These are phyloP conservation scores for Chaetomiaceae sp. DNA, from an alignment of 2,329 filamentous ascomycete species.

Conservation along the genomic window DNA sequence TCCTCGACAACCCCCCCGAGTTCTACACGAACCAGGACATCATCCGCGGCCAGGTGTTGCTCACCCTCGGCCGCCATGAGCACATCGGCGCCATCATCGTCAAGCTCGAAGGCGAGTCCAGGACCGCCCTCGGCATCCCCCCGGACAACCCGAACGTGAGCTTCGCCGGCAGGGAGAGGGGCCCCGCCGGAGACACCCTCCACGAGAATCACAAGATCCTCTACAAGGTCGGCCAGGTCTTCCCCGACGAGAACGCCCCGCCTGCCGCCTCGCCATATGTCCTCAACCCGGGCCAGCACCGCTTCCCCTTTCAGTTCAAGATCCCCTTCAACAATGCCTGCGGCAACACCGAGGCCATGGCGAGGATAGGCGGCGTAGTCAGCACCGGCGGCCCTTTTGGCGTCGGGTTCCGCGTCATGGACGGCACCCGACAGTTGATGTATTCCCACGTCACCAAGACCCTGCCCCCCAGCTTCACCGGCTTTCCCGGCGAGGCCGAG, in stretches of 20 bases:
- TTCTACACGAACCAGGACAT: constrained; percentile 78
- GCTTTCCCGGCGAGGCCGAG: constrained; percentile 80
- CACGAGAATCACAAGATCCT: constrained; percentile 67
- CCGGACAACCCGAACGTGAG: constrained; percentile 32
- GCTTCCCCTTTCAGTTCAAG: constrained; percentile 76
- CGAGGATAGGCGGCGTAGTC: constrained; percentile 48
- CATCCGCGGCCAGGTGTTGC: constrained; percentile 57
- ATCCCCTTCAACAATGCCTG: constrained; percentile 73
- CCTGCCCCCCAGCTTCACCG: constrained; percentile 82
- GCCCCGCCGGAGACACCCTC: constrained; percentile 38
- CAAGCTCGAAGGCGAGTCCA: constrained; percentile 77
- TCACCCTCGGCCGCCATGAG: constrained; percentile 60
- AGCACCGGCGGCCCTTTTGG: constrained; percentile 51
- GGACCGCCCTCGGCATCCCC: constrained; percentile 57
- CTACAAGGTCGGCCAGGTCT: constrained; percentile 69
- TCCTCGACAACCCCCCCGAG: constrained; percentile 60
- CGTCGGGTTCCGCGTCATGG: constrained; percentile 54
- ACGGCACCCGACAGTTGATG: constrained; percentile 57
- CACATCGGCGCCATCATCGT: constrained; percentile 68
- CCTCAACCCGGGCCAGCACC: constrained; percentile 64
- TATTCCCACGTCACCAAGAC: constrained; percentile 75
- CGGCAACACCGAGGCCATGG: constrained; percentile 48
- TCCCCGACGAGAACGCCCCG: constrained; percentile 52
- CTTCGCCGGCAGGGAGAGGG: constrained; percentile 32
- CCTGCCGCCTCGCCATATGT: constrained; percentile 41